Base-by-base conservation (phyloP, 805 yeast genomes). In the Kurtzmaniella fragi region DNA sequence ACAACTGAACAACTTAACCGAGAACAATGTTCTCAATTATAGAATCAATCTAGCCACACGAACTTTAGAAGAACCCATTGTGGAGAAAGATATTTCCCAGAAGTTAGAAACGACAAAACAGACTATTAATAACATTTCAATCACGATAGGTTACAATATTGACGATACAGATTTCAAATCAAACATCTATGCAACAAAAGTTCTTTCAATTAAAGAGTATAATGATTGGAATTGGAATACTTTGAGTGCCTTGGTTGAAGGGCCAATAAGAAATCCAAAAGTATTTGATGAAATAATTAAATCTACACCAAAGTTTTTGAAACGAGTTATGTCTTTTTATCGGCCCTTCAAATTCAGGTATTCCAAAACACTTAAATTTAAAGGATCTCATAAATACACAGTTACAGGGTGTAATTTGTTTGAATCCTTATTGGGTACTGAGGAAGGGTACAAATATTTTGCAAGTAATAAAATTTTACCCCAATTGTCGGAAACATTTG, bases 321-420 rank as follows among this genome's bases (percentile, higher is more conserved):
- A 91, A 54, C 65, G 96, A 40, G 57, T 93, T 17, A 58, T 90
- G 49, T 85, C 95, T 2, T 93, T 91, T 56, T 91, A 80, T 56
- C 70, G 98, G 39, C 99, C 99, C 0, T 84, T 90, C 64, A 90
- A 95, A 60, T 79, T 82, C 50, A 67, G 96, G 40, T 91, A 89
- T 58, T 61, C 68, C 34, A 60, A 59, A 17, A 26, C 31, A 9
- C 4, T 13, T 5, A 35, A 43, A 26, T 12, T 33, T 1, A 75
- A 71, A 40, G 59, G 67, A 26, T 72, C 82, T 17, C 71, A 70
- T 17, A 71, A 74, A 43, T 86, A 80, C 47, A 73, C 85, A 10
- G 73, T 69, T 37, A 81, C 84, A 3, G 98, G 96, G 0, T 78
- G 89, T 49, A 84, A 78, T 35, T 70, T 93, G 27, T 65, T 93